Evolutionary conservation across 2,329 filamentous ascomycete genomes (phyloP).

Genomic region (Colletotrichum liaoningense): DNA sequence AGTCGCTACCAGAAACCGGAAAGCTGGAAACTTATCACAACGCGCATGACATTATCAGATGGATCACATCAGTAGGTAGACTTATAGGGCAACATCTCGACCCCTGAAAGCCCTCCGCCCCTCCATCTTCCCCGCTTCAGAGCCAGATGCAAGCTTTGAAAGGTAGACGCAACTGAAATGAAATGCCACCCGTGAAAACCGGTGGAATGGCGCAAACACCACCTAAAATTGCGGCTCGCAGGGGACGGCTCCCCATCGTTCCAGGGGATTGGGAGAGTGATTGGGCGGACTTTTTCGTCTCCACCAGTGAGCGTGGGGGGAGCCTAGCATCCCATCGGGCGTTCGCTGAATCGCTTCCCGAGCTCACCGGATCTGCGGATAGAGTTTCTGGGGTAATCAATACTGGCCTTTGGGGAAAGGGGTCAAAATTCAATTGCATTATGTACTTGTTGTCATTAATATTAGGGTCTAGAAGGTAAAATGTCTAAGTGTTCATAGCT

Average conservation of each 20-base stretch:
- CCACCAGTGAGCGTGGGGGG: conserved; percentile 11
- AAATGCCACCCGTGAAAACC: background rate
- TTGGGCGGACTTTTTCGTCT: conserved; percentile 1
- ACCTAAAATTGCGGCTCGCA: background rate
- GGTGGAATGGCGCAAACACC: background rate
- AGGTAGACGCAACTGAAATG: background rate
- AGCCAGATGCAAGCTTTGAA: background rate
- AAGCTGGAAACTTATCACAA: background rate
- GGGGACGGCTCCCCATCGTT: background rate
- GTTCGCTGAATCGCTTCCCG: background rate
- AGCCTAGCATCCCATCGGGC: background rate
- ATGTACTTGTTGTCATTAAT: background rate
- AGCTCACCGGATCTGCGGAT: background rate
- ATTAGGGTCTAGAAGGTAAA: no score
- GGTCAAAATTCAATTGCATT: background rate
- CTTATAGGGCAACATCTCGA: background rate
- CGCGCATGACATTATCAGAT: background rate
- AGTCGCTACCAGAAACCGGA: no score
- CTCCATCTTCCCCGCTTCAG: background rate
- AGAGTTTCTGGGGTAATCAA: background rate
- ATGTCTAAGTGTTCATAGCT: no score
- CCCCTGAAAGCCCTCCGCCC: background rate
- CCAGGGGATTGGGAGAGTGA: background rate
- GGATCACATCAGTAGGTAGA: no score
- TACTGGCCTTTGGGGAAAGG: background rate